Evolutionary conservation across 1,284 basidiomycete species (phyloP), one percentile per base, ranked within the genome.

Genomic region (Papiliotrema terrestris): DNA sequence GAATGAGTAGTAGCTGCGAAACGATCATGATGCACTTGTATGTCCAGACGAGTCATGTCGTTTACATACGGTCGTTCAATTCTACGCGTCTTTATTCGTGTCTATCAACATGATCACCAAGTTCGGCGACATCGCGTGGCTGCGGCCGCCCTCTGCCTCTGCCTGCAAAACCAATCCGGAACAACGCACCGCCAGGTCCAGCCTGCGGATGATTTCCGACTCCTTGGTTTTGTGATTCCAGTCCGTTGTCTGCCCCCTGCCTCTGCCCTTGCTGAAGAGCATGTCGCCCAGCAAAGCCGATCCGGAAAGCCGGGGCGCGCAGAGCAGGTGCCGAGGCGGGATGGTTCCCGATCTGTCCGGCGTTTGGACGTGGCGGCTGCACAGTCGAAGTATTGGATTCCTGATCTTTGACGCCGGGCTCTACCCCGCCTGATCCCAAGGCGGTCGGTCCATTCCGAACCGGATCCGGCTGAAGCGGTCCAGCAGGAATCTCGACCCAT

Each of bases 1-100:
- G 8, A 8, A 20, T 25, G 43, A 20, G 3, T 4, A 4, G 6
- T 8, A 5, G 39, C 20, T 17, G 23, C 43, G 43, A 45, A 22
- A 25, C 23, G 23, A 25, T 22, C 23, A 26, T 13, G 49, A 58
- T 58, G 59, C 56, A 58, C 54, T 61, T 61, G 49, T 52, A 55
- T 44, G 51, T 35, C 29, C 29, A 32, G 29, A 32, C 29, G 29
- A 32, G 29, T 32, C 29, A 32, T 32, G 29, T 32, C 11, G n/a
- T n/a, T n/a, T n/a, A n/a, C n/a, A n/a, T n/a, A n/a, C n/a, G 29
- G 29, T 11, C 29, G 11, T 32, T 11, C 11, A 32, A 32, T 32
- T 32, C 6, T 32, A 11, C 29, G 29, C 29, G 6, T 32, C 29
- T 5, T 11, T 32, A 32, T 32, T 32, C 29, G 29, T 32, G 5